These are phyloP conservation scores for Smallanthus sonchifolius DNA, from an alignment of 129 eudicot genomes.

Conservation along the genomic window DNA sequence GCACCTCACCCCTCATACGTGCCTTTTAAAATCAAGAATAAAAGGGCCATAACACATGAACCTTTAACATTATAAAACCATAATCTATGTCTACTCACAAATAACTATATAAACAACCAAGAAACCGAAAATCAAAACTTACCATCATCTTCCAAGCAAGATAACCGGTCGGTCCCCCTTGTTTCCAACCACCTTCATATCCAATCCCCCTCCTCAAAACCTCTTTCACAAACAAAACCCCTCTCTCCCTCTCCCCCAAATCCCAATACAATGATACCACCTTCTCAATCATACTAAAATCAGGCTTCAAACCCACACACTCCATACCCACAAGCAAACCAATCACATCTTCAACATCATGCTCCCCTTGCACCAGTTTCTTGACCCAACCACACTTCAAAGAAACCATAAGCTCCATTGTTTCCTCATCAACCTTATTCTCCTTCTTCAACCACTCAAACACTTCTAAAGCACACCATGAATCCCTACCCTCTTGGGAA, in stretches of 20 bases:
- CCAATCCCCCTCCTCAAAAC: conserved; percentile 61
- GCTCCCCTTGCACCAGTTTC: conserved; percentile 59
- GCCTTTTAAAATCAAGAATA: too few species aligned
- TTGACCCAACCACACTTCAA: conserved; percentile 87
- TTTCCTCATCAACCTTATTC: conserved; percentile 86
- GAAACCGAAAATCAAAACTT: not conserved
- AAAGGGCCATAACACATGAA: not conserved
- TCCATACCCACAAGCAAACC: conserved; percentile 87
- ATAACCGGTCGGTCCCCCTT: conserved; percentile 88
- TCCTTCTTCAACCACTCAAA: conserved; percentile 89
- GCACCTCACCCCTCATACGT: too few species aligned
- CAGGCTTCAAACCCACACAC: conserved; percentile 82
- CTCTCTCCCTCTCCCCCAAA: conserved; percentile 48
- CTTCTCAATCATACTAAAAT: conserved; percentile 93
- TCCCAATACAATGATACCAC: conserved; percentile 86
- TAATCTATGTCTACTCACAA: not conserved
- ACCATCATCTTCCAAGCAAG: conserved; percentile 99
- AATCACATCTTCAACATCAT: conserved; percentile 60
- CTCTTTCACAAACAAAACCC: conserved; percentile 64
- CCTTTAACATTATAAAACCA: not conserved
- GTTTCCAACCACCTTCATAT: conserved; percentile 35
- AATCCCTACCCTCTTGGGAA: conserved; percentile 90
- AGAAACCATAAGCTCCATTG: conserved; percentile 92
- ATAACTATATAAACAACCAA: not conserved
- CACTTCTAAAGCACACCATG: conserved; percentile 92